Evolutionary conservation across 1,139 yeast species (phyloP).

Genomic region (Yamadazyma spencermartinsiae): DNA sequence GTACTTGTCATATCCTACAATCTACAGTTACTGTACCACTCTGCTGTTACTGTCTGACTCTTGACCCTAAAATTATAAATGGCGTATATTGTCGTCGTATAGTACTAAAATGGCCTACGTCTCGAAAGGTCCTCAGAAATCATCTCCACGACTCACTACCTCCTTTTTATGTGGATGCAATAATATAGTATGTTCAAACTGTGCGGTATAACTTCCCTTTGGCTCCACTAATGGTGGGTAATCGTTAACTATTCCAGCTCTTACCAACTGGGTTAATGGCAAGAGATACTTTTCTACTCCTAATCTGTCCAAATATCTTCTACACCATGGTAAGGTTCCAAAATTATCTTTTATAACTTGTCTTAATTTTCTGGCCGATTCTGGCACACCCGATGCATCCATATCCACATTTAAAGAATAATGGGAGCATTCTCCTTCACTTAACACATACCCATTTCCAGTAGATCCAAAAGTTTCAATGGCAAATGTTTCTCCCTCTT

Average conservation of each 20-base stretch:
- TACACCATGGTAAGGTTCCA: slow-evolving; percentile 95
- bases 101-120: no score
- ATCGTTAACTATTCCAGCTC: slow-evolving; percentile 84
- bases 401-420: slow-evolving; percentile 66
- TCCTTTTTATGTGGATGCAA: slow-evolving; percentile 92
- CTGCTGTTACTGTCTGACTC: no score
- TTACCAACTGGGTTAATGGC: slow-evolving; percentile 86
- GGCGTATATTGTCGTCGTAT: no score
- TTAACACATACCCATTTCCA: slow-evolving; percentile 85
- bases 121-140: slow-evolving; percentile 64
- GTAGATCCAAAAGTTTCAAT: slow-evolving; percentile 98
- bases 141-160: slow-evolving; percentile 93
- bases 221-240: slow-evolving; percentile 95
- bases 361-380: slow-evolving; percentile 67
- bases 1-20: no score
- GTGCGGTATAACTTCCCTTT: slow-evolving; percentile 91
- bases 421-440: slow-evolving; percentile 93
- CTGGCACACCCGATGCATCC: slow-evolving; percentile 47
- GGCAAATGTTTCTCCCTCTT: slow-evolving; percentile 97
- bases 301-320: slow-evolving; percentile 86
- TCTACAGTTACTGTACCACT: no score
- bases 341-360: slow-evolving; percentile 73
- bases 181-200: slow-evolving; percentile 90
- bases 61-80: no score
- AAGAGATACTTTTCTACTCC: slow-evolving; percentile 91